phyloP scores from a whole-genome alignment of 2,329 filamentous ascomycete species.

The Ascochyta lentis region DNA sequence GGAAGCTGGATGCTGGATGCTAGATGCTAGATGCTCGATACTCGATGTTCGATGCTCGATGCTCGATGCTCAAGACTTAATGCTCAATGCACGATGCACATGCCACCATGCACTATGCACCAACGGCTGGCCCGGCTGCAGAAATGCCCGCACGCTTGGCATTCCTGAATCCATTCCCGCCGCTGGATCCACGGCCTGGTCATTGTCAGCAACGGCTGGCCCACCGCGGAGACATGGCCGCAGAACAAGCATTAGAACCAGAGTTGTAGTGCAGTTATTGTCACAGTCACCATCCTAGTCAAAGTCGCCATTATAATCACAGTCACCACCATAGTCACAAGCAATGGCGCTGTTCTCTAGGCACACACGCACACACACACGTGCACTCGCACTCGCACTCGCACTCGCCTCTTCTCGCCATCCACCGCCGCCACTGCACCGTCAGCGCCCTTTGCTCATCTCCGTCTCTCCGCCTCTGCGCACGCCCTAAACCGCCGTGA shows the following conservation, averaged over 20 bases:
- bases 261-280: too few relatives aligned
- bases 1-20: not conserved
- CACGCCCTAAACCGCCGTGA: conserved; percentile 5
- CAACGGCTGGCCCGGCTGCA: not conserved
- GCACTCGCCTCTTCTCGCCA: conserved; percentile 18
- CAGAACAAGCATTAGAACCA: not conserved
- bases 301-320: not conserved
- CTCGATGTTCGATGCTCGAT: too few relatives aligned
- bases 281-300: not conserved
- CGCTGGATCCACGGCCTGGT: not conserved
- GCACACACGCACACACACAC: not conserved
- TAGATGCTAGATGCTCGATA: not conserved
- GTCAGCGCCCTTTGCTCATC: conserved; percentile 22
- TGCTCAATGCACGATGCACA: not conserved
- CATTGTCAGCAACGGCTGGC: not conserved
- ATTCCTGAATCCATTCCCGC: not conserved
- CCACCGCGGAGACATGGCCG: too few relatives aligned
- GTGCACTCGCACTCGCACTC: not conserved
- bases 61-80: too few relatives aligned
- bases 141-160: conserved; percentile 1
- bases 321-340: not conserved
- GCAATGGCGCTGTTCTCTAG: conserved; percentile 23
- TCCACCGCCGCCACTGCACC: conserved; percentile 21
- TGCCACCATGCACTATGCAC: too few relatives aligned
- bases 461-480: conserved; percentile 8